These are phyloP conservation scores for Omphalea diandra DNA, from an alignment of 441 rosid genomes.

Conservation along the genomic window DNA sequence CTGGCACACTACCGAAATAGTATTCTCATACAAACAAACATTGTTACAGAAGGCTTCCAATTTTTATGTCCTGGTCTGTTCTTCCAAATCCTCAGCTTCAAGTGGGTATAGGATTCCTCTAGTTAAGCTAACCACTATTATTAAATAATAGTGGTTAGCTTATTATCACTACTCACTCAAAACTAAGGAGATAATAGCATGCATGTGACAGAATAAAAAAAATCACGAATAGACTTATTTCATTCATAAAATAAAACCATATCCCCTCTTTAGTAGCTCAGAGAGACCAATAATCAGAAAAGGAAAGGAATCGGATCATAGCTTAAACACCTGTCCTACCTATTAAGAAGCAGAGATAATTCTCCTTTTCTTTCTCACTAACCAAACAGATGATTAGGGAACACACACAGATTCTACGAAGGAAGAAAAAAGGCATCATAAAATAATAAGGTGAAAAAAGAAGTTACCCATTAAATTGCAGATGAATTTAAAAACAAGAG, in stretches of 20 bases:
- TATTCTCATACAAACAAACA: neutral
- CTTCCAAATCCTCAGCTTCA: neutral
- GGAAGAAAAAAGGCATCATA: neutral
- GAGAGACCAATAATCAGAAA: neutral
- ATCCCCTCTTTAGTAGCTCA: neutral
- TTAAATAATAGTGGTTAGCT: neutral
- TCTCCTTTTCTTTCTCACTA: neutral
- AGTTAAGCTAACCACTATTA: neutral
- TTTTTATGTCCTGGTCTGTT: neutral
- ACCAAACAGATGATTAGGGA: conserved; percentile 16
- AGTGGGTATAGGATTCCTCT: neutral
- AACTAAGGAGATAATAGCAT: conserved; percentile 14
- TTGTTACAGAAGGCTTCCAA: neutral
- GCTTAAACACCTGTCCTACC: neutral
- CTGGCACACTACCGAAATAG: neutral
- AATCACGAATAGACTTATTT: neutral
- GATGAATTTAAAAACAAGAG: conserved; percentile 22
- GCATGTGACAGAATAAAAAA: conserved; percentile 20
- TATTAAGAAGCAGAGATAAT: neutral
- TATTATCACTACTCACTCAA: too few relatives aligned
- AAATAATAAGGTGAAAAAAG: neutral
- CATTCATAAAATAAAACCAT: neutral
- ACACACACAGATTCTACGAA: neutral
- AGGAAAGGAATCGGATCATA: neutral
- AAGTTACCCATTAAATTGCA: conserved; percentile 22